Evolutionary conservation across 768 basidiomycete genomes (phyloP), one percentile per base, ranked within the genome.

Genomic region (Rhodotorula paludigena): DNA sequence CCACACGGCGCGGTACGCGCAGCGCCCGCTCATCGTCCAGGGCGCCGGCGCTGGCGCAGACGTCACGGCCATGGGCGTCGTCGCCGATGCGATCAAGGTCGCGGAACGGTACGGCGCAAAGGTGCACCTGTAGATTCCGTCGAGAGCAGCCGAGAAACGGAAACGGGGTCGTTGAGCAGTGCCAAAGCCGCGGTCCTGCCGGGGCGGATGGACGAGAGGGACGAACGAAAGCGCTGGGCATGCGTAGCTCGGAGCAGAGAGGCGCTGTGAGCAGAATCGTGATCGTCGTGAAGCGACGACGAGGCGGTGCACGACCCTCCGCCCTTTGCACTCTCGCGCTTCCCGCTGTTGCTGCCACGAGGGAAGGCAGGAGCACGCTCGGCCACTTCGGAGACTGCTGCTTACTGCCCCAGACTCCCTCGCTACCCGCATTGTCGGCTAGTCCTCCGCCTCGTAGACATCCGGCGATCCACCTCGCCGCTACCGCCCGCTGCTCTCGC

Each of bases 31-130:
- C 63, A 90, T 98, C 67, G 83, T 99, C 41, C 94, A 97, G 76
- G 96, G 96, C 57, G 87, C 93, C 1, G 96, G 96, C 5, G 96
- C 96, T 0, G 96, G 96, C n/a, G 92, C 92, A 1, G 92, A 89
- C 33, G 94, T 98, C 21, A 99, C 96, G 39, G 96, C 96, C 0
- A 98, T 98, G 91, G 96, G 96, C 14, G 92, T 97, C 23, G 82
- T 94, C 72, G 86, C 89, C 54, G 94, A 98, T 76, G 79, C 93
- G 60, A 78, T 97, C 76, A 80, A 79, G 71, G 74, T 81, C 15
- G 75, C 78, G 68, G 79, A 80, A 67, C 66, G 79, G 5, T 30
- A 66, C 49, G 69, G 74, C 38, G 58, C 58, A n/a, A 55, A 73
- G 35, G 64, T 66, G 8, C 63, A 62, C 51, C 47, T 68, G 25